Base-by-base conservation (phyloP, 495 filamentous ascomycete species). In the Talaromyces nanjingensis region DNA sequence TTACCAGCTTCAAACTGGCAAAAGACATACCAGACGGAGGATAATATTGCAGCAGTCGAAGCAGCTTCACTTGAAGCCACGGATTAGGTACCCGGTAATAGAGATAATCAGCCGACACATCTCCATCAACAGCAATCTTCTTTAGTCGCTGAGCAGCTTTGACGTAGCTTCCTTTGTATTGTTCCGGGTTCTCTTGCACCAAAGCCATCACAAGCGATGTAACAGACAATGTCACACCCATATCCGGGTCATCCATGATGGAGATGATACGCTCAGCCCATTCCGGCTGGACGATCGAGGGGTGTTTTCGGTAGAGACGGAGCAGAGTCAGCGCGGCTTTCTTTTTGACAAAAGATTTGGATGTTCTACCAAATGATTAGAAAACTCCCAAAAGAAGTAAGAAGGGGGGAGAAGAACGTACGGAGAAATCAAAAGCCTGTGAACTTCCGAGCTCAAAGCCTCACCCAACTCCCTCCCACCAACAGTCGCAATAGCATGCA, bases 41-140 rank as follows among this genome's bases (percentile, higher is more conserved):
- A 74, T 93, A 99, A 69, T 98, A 99, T 73, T 99, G 96, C 64
- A 99, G 80, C 59, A 99, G 71, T 53, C 91, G 85, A 63, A 99
- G 73, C 12, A 98, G 76, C 75, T 99, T 99, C 64, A 97, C 91
- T 75, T 99, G 96, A 39, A 98, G 89, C 96, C 96, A 99, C 9
- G 96, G 96, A 72, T 93, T 98, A 8, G 96, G 96, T 29, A 99
- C 96, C 63, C 97, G 97, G 81, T 99, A 99, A 75, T 99, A 99
- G 45, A 96, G 79, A 69, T 99, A 99, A 71, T 97, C 94, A 29
- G 84, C 78, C 1, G 89, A 81, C 70, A 89, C 92, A 59, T 98
- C 93, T 39, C 88, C 89, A 71, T 97, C 93, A 18, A 97, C 86
- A 27, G 96, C 81, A 47, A 97, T 89, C 64, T 88, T 86, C 79